A percentile compares a stretch with the other conserved stretches of the same genome.
These are phyloP conservation scores for Marasmius fiardii DNA, from an alignment of 1,284 basidiomycete species.

Conservation along the genomic window DNA sequence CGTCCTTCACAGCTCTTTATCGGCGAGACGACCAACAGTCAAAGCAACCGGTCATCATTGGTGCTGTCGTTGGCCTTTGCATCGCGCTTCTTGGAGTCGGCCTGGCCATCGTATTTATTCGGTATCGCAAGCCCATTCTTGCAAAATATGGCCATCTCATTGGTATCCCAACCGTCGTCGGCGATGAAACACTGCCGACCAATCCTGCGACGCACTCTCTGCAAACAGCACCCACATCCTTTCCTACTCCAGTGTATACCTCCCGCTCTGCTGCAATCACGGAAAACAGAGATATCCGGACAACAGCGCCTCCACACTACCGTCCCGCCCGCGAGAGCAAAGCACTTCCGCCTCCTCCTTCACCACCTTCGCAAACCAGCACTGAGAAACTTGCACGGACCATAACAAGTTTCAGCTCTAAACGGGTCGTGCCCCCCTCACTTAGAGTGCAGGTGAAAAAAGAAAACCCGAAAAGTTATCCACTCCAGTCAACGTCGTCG, in stretches of 20 bases:
- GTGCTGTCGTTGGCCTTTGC: conserved; percentile 7
- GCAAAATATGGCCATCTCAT: conserved; percentile 1
- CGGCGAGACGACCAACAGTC: background rate
- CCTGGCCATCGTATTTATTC: background rate
- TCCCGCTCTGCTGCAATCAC: background rate
- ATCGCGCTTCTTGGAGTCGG: background rate
- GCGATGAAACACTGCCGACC: background rate
- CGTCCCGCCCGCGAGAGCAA: background rate
- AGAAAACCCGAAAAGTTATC: background rate
- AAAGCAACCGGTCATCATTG: conserved; percentile 1
- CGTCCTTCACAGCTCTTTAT: background rate
- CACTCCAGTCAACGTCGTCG: conserved; percentile 5
- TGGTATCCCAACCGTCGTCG: background rate
- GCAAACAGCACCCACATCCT: background rate
- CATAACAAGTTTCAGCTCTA: background rate
- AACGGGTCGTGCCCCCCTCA: background rate
- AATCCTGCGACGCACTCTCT: background rate
- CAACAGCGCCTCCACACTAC: no score
- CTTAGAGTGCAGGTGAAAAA: background rate
- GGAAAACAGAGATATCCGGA: no score
- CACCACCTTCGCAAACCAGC: background rate
- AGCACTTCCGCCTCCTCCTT: background rate
- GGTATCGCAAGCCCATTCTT: conserved; percentile 4
- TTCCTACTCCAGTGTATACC: background rate
- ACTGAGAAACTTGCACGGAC: background rate